Evolutionary conservation across 306 rosid species (phyloP), one percentile per base, ranked within the genome.

Genomic region (Dryas drummondii): DNA sequence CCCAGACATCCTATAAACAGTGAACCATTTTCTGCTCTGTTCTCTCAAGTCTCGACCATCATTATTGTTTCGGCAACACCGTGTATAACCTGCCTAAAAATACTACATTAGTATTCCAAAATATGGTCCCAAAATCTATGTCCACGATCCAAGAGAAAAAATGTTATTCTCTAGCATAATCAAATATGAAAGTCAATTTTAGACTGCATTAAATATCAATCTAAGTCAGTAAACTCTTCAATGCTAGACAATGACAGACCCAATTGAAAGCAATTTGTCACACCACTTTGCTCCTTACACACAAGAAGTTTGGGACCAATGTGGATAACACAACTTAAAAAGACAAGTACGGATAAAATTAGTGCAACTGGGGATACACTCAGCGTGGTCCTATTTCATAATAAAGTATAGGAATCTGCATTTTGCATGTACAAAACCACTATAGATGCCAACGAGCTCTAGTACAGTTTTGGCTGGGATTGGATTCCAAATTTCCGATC

Each of bases 311-410:
- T 16, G 86, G 80, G 82, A 66, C 78, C 84, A 78, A 64, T 71
- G 66, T 22, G 55, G 45, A 14, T 41, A 64, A 64, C 26, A 69
- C 77, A 80, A 62, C 59, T 73, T 63, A 71, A 45, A 17, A 52
- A 63, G 76, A 66, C 46, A 9, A 64, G 50, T 71, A 45, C 72
- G 52, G 70, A 22, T 14, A 16, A 12, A 26, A 46, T 41, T 67
- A 52, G 63, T 17, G 37, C 70, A 46, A 62, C 46, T 51, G 73
- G 74, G 7, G 54, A 37, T n/a, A 37, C 74, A 59, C 17, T 46
- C 26, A 45, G 57, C 19, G 79, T 81, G 84, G 86, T 81, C 90
- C 82, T 76, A 71, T 76, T 54, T 32, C 6, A 65, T 49, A 56
- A 49, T 66, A 44, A 46, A 71, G 61, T 57, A 46, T 42, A 11